Evolutionary conservation across 2,329 filamentous ascomycete species (phyloP), one percentile per base, ranked within the genome.

Genomic region (Shiraia bambusicola): DNA sequence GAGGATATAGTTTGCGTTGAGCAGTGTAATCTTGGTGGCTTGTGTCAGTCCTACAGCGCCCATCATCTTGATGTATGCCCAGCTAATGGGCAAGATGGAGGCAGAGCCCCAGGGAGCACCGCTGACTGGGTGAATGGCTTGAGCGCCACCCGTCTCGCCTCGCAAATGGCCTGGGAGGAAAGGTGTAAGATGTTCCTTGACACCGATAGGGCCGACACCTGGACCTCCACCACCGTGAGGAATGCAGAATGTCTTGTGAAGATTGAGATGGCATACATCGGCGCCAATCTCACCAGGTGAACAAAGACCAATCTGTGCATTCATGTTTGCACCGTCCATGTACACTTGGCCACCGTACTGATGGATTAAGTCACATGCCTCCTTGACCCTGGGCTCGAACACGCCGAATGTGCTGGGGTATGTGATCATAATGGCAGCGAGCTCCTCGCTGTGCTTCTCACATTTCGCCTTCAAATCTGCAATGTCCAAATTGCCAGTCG

Each of bases 261-360:
- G 79, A 72, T 97, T 97, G 46, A 97, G 77, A 74, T 96, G 92
- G 79, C 92, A 97, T 28, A 96, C 91, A 66, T 97, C 92, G 22
- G 92, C 92, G 14, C 92, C 92, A 54, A 97, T 95, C 68, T 94
- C 90, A 28, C 92, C 92, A 2, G 92, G 92, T 1, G 89, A 95
- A 75, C 89, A 95, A 9, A 97, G 80, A 10, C 92, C 92, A 51
- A 97, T 96, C 71, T 97, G 92, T 13, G 92, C 92, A 65, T 96
- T 97, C 89, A 96, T 93, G 75, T 97, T 97, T 53, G 92, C 92
- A 34, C 92, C 92, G 66, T 97, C 92, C 92, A 97, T 96, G 76
- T 96, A 97, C 12, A 97, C 92, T 65, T 94, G 88, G 8, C 92
- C 92, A 37, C 92, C 92, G 63, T 94, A 76, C 51, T 86, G 71